Conservation (phyloP, 2,329 filamentous ascomycete genomes). For the Phyllachora maydis region DNA sequence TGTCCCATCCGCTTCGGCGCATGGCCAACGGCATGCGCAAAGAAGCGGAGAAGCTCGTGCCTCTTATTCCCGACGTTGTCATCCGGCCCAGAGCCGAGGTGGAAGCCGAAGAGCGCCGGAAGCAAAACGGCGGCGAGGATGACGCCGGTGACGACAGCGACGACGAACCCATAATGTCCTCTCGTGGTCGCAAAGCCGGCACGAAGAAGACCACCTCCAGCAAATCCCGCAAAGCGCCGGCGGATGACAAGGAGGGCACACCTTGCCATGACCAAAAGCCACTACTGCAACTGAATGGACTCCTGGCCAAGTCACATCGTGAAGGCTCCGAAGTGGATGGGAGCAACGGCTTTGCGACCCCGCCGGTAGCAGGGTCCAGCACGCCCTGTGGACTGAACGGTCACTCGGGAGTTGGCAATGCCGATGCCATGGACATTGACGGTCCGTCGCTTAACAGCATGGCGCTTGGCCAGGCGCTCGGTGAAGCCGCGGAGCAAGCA, state of each 20-base stretch:
- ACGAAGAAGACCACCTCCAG: constrained; percentile 67
- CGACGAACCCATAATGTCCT: constrained; percentile 96
- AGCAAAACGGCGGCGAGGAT: constrained; percentile 68
- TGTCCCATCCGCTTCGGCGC: constrained; percentile 68
- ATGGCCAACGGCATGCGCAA: constrained; percentile 95
- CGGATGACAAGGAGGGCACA: constrained; percentile 59
- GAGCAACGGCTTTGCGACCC: constrained; percentile 73
- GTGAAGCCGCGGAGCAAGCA: constrained; percentile 48
- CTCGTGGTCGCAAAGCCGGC: constrained; percentile 71
- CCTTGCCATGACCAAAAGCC: constrained; percentile 60
- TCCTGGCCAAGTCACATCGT: constrained; percentile 33
- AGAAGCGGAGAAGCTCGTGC: constrained; percentile 90
- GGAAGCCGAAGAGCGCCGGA: constrained; percentile 67
- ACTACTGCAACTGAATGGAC: constrained; percentile 41
- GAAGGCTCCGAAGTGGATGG: constrained; percentile 72
- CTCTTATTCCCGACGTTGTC: constrained; percentile 79
- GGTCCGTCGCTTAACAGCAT: constrained; percentile 49
- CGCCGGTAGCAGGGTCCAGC: constrained; percentile 50
- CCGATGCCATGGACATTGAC: constrained; percentile 76
- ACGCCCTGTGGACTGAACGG: constrained; percentile 60
- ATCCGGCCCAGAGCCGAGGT: constrained; percentile 87
- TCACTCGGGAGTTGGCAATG: constrained; percentile 48
- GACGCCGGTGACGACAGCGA: constrained; percentile 82
- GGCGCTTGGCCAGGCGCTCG: constrained; percentile 39
- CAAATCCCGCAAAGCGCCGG: constrained; percentile 53